Evolutionary conservation across 1,284 basidiomycete species (phyloP), one percentile per base, ranked within the genome.

Genomic region (Naganishia sp.): DNA sequence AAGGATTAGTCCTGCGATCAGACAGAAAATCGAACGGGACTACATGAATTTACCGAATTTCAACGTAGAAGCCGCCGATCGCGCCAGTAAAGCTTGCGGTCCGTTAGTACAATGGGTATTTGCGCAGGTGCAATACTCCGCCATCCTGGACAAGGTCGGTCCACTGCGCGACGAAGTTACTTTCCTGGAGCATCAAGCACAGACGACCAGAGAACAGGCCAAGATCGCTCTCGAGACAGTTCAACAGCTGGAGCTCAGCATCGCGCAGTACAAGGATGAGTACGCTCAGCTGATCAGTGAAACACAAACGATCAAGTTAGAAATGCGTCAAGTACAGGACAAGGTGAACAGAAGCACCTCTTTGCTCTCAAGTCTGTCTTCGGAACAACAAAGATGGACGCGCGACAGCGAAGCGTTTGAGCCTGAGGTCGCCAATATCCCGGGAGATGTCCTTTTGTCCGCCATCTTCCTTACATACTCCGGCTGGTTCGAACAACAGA

Each of bases 401-500:
- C 83, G 86, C 13, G 93, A 94, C 46, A 98, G 95, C 78, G 88
- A 89, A 65, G 95, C 94, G 0, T 99, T 99, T 77, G 96, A 99
- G 75, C 88, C 88, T 2, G 95, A 99, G 79, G 98, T 99, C 94
- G 91, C 92, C 76, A 99, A 97, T 45, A 95, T 99, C 72, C 91
- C 95, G 36, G 96, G 96, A 50, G 96, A 99, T 77, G 94, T 97
- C 42, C 82, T 99, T 44, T 85, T 99, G 43, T 98, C 95, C 33
- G 90, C 96, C 0, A 96, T 93, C 0, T 98, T 98, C 86, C 81
- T 99, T 67, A 94, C 95, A 0, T 99, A 99, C 74, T 90, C 90
- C 23, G 96, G 96, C 66, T 99, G 94, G 86, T 99, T 99, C 77
- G 96, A 99, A 76, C 96, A 99, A 77, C 89, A 93, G 75, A 96